These are phyloP conservation scores for Trametes versicolor DNA, from an alignment of 1,284 basidiomycete species.

Conservation along the genomic window DNA sequence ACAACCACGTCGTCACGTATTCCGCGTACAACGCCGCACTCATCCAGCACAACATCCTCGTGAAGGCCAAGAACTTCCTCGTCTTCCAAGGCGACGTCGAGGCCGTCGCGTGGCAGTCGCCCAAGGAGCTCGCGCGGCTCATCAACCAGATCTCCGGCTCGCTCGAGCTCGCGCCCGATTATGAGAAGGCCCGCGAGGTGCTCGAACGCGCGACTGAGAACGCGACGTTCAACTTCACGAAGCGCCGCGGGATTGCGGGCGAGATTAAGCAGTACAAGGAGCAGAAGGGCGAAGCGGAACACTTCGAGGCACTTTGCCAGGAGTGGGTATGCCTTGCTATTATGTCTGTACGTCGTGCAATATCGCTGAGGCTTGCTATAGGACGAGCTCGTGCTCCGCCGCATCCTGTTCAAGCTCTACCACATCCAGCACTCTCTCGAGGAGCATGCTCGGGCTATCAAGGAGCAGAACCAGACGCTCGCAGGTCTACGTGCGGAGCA, in stretches of 20 bases:
- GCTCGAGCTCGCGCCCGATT: conserved; percentile 88
- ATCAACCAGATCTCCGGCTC: conserved; percentile 98
- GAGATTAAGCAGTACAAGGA: conserved; percentile 99
- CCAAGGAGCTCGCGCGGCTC: conserved; percentile 88
- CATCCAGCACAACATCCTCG: conserved; percentile 92
- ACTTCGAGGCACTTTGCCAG: conserved; percentile 83
- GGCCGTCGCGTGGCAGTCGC: conserved; percentile 95
- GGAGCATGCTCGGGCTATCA: conserved; percentile 74
- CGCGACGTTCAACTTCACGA: conserved; percentile 93
- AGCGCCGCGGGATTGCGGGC: conserved; percentile 91
- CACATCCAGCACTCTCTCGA: conserved; percentile 90
- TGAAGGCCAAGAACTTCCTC: conserved; percentile 99
- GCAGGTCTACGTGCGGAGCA: conserved; percentile 75
- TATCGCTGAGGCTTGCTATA: conserved; percentile 42
- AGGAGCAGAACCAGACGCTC: conserved; percentile 77
- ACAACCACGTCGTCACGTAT: conserved; percentile 83
- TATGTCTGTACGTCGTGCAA: not conserved
- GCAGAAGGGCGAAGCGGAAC: conserved; percentile 93
- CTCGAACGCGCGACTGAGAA: conserved; percentile 94
- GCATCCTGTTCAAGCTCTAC: conserved; percentile 90
- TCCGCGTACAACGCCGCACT: conserved; percentile 88
- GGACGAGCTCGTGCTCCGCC: conserved; percentile 85
- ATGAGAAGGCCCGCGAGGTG: conserved; percentile 88
- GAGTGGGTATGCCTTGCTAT: conserved; percentile 63
- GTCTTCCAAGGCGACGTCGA: conserved; percentile 99